Evolutionary conservation across 2,329 filamentous ascomycete genomes (phyloP).

Genomic region (Ophiostoma triangulosporum): DNA sequence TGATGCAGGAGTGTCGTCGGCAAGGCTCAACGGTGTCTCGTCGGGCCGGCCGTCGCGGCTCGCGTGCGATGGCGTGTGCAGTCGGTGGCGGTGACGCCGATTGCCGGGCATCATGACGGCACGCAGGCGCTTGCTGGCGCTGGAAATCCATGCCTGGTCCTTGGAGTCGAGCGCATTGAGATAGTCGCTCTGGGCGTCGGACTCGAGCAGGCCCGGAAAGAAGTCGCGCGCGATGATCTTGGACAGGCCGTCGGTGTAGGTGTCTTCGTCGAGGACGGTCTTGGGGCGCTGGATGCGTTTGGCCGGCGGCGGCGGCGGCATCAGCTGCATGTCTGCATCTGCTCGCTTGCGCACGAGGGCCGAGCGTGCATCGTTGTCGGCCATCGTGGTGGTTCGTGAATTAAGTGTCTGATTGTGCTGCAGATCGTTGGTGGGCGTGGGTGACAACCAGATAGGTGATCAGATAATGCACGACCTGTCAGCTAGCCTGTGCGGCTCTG

Average conservation of each 20-base stretch:
- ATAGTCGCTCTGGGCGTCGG: conserved; percentile 81
- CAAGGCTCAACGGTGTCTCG: conserved; percentile 52
- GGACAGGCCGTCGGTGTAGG: conserved; percentile 79
- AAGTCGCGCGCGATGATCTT: conserved; percentile 95
- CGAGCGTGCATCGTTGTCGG: conserved; percentile 26
- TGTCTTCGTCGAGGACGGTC: conserved; percentile 82
- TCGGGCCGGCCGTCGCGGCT: conserved; percentile 11
- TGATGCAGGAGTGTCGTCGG: conserved; percentile 61
- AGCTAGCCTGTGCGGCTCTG: no score
- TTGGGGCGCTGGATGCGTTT: conserved; percentile 89
- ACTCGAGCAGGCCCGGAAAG: conserved; percentile 81
- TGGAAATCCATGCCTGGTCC: conserved; percentile 74
- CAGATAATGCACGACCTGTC: neutral
- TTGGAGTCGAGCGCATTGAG: conserved; percentile 80
- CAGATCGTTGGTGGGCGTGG: neutral
- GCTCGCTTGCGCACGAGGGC: conserved; percentile 55
- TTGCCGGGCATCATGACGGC: conserved; percentile 73
- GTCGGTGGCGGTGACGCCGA: conserved; percentile 10
- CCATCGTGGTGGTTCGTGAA: conserved; percentile 7
- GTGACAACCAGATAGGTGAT: no score
- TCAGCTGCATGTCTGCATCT: conserved; percentile 57
- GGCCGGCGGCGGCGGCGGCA: conserved; percentile 72
- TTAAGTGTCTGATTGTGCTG: neutral
- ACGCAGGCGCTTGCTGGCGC: conserved; percentile 56
- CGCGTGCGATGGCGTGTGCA: neutral